Evolutionary conservation across 2,329 filamentous ascomycete species (phyloP), one percentile per base, ranked within the genome.

Genomic region (Ilyonectria destructans): DNA sequence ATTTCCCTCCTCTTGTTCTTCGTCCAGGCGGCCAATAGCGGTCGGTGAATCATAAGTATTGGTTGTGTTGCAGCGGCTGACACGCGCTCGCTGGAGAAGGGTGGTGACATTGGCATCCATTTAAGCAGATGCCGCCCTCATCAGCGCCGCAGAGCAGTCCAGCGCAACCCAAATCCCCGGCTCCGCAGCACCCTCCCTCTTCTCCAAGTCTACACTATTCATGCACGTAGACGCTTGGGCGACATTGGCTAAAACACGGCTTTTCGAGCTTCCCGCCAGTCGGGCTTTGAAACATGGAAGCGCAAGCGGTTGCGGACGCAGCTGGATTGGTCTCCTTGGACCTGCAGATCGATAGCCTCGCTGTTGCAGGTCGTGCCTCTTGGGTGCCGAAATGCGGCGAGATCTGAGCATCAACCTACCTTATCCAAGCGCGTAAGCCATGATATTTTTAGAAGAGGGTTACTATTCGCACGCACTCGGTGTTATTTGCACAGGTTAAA

Each of bases 171-270:
- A 17, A 19, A 43, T 57, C 19, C 37, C 17, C 23, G 2, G 9
- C 29, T 21, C 15, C 46, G 6, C 31, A 33, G 19, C 23, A 23
- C 5, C 45, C 45, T 23, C 21, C 21, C 46, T 49, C 40, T 29
- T 52, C 23, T 52, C n/a, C 21, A 33, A 33, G 8, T 33, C 31
- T 33, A 12, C 56, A 63, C 31, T 33, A 17, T 2, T 46, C 51
- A 67, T 71, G 55, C 62, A 62, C 51, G 29, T 64, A 69, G 19
- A 51, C 65, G 68, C 65, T 35, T 43, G 23, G 51, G 37, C 33
- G 61, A 35, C 19, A 58, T 57, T 69, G 40, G 37, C 40, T 26
- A 31, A 31, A 26, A 12, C 31, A 9, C 31, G 31, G 8, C 8
- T 33, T 33, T 33, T 7, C 33, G 13, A 68, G 15, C 51, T 35